Percentiles rank a stretch among this genome's conserved stretches.
phyloP scores from a whole-genome alignment of 2,329 filamentous ascomycete species.

The Cercospora sp. region DNA sequence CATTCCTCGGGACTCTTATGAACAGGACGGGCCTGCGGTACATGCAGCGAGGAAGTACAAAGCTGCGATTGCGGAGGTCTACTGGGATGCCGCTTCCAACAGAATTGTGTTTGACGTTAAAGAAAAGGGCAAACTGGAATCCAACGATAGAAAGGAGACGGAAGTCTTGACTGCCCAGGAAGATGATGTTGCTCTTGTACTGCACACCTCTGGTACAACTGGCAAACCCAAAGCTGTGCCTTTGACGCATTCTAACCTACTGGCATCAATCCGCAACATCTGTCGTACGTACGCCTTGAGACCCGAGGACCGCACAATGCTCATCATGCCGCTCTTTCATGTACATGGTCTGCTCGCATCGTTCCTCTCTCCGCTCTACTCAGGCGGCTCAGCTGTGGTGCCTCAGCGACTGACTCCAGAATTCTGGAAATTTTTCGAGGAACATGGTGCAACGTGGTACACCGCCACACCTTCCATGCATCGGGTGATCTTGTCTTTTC shows the following conservation, averaged over 20 bases:
- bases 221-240: slow-evolving; percentile 82
- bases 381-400: not conserved
- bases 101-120: slow-evolving; percentile 76
- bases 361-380: slow-evolving; percentile 29
- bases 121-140: slow-evolving; percentile 66
- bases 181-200: slow-evolving; percentile 74
- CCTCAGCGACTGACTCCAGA: not conserved
- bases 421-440: not conserved
- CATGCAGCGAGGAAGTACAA: not conserved
- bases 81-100: not conserved
- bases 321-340: slow-evolving; percentile 90
- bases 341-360: slow-evolving; percentile 81
- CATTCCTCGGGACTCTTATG: slow-evolving; percentile 62
- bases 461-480: not conserved
- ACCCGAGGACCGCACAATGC: slow-evolving; percentile 70
- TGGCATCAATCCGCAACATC: slow-evolving; percentile 34
- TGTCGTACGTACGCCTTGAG: slow-evolving; percentile 48
- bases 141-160: slow-evolving; percentile 33
- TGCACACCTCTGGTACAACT: slow-evolving; percentile 83
- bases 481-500: not conserved
- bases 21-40: slow-evolving; percentile 62
- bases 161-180: slow-evolving; percentile 59
- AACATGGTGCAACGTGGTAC: not conserved
- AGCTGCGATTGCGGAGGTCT: not conserved
- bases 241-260: slow-evolving; percentile 75